Conservation (phyloP, 169 alveolate genomes). For the Toxoplasma gondii region DNA sequence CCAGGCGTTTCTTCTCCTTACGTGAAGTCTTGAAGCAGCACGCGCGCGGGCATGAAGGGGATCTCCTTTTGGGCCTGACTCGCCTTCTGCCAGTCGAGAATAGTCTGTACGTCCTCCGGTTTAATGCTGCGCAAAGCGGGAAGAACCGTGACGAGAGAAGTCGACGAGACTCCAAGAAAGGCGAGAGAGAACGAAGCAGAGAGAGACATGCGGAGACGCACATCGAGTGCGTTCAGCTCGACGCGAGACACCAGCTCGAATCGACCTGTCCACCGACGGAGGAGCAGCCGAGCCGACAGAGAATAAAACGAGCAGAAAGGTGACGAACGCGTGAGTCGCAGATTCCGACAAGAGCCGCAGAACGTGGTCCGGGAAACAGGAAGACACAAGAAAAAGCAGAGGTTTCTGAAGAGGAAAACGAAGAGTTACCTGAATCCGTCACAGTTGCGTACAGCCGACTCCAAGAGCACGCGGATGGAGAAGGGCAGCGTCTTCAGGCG, state of each 20-base stretch:
- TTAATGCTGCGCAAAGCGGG: conserved; percentile 81
- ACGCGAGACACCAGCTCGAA: neutral
- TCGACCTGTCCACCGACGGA: neutral
- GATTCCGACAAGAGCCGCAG: neutral
- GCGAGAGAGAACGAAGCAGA: neutral
- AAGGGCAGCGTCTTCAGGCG: conserved; percentile 84
- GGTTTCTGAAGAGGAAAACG: neutral
- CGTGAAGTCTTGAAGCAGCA: conserved; percentile 94
- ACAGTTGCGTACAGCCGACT: conserved; percentile 96
- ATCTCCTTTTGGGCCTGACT: conserved; percentile 86
- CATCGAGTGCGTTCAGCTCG: neutral
- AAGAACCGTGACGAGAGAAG: neutral
- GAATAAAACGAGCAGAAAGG: neutral
- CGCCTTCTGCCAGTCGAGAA: conserved; percentile 90
- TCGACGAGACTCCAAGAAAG: neutral
- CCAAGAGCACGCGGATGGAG: conserved; percentile 93
- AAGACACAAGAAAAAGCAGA: neutral
- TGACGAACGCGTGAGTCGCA: neutral
- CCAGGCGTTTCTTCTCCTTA: neutral
- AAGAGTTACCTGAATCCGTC: conserved; percentile 80
- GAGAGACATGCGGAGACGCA: neutral
- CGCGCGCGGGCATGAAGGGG: conserved; percentile 97
- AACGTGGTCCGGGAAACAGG: neutral
- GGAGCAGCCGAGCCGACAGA: neutral
- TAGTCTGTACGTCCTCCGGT: conserved; percentile 91